Evolutionary conservation across 2,329 filamentous ascomycete genomes (phyloP), one percentile per base, ranked within the genome.

Genomic region (Moelleriella libera): DNA sequence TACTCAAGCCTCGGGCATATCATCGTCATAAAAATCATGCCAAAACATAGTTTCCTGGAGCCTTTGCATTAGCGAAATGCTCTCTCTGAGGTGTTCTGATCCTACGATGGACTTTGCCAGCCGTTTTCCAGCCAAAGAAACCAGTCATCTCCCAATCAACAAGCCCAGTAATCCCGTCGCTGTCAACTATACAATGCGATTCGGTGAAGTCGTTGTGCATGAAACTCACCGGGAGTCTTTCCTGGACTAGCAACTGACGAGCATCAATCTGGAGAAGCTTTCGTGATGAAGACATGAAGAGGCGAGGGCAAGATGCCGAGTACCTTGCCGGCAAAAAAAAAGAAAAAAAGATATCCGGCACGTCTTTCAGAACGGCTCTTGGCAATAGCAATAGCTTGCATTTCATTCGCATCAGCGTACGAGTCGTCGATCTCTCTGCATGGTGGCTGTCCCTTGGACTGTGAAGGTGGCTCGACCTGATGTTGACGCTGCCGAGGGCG

Each of bases 351-450:
- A 69, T 63, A 1, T 60, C 47, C 4, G 66, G 63, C 2, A 66
- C 49, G 6, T 57, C 51, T 5, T 51, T 50, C 5, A 68, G 46
- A 8, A 54, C 50, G 21, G 2, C 45, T 49, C 48, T 54, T 60
- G 28, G 59, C 64, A n/a, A 67, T 34, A 47, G 51, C 46, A 51
- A 56, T 58, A 28, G 63, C 66, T n/a, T 54, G 41, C 2, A 62
- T 47, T 48, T 70, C 67, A 49, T 70, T 70, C 3, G 56, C 58
- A 54, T 70, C 67, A 11, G 62, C 61, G 47, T 60, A 66, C 9
- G 65, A 64, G 54, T 62, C 69, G 51, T 67, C 62, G 49, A 49
- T 45, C 41, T 44, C 21, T 21, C 47, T 3, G 29, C 32, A 21
- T 47, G 28, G 5, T 48, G 34, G 3, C 21, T 21, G 21, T 21